Base-by-base conservation (phyloP, 2,329 filamentous ascomycete species). In the Neodidymelliopsis sp. region DNA sequence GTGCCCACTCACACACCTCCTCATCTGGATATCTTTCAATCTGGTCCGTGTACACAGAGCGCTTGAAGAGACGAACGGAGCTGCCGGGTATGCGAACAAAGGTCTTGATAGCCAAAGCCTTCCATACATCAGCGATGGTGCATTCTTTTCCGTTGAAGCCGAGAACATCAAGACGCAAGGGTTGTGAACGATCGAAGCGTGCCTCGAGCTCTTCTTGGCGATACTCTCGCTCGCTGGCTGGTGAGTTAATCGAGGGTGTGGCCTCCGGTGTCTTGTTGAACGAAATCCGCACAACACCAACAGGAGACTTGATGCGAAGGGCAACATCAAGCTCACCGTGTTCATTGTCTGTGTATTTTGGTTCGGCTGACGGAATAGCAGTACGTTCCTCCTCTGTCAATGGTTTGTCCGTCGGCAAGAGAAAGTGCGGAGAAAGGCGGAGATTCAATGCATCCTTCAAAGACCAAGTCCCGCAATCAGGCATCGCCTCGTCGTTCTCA, bases 131-230 rank as follows among this genome's bases (percentile, higher is more conserved):
- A 2, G 42, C 45, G 8, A 73, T 46, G 1, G 46, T 61, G 5
- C 52, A 60, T 25, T 69, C 60, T 47, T 74, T 75, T 8, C 77
- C 77, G 49, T 79, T 79, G 65, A 74, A 70, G 1, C 63, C 71
- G 4, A 78, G 57, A 4, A 66, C 30, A 0, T 69, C 59, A 12
- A 77, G 38, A 9, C 59, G 59, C 2, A 78, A 58, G 1, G 65
- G 50, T 6, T 67, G 47, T 0, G 39, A 41, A 6, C 59, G 56
- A 36, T 69, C 56, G 42, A 74, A 75, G 0, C 69, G 64, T 15
- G 41, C 35, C 44, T 70, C 63, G 2, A 78, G 62, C 13, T 69
- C 54, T 8, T 57, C 49, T 13, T 62, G 27, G 6, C 40, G 54
- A 48, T 65, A 70, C 4, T 56, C 46, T 8, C 66, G 8, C 13